Evolutionary conservation across 805 yeast genomes (phyloP).

Genomic region (Starmerella lactis-condensi): DNA sequence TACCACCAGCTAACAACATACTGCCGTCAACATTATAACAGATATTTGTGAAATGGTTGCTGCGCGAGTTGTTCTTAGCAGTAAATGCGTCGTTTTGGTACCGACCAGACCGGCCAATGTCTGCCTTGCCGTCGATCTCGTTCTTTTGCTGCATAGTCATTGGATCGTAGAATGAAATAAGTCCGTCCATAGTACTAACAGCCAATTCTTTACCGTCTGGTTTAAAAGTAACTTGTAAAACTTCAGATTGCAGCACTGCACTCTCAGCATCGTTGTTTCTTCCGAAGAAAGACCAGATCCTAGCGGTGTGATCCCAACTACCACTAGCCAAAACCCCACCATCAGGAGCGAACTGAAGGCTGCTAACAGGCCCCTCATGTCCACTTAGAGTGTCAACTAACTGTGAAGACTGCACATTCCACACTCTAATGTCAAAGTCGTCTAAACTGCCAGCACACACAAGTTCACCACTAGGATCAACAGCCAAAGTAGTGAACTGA

Average conservation of each 20-base stretch:
- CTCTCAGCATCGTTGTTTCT: conserved; percentile 83
- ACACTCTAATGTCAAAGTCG: conserved; percentile 74
- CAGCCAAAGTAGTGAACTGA: conserved; percentile 76
- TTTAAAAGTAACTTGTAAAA: conserved; percentile 59
- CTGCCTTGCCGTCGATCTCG: conserved; percentile 68
- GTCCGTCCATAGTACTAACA: conserved; percentile 76
- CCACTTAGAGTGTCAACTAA: conserved; percentile 74
- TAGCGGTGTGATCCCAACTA: conserved; percentile 88
- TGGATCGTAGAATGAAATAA: conserved; percentile 64
- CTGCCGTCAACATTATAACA: conserved; percentile 80
- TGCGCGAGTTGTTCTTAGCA: conserved; percentile 60
- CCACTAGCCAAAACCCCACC: conserved; percentile 65
- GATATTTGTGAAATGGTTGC: conserved; percentile 65
- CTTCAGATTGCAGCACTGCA: conserved; percentile 67
- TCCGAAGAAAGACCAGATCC: conserved; percentile 84
- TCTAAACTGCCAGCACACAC: conserved; percentile 89
- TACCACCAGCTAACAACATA: conserved; percentile 80
- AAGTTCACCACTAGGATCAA: conserved; percentile 92
- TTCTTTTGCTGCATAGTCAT: conserved; percentile 66
- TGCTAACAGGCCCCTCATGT: conserved; percentile 88
- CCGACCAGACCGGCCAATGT: conserved; percentile 64
- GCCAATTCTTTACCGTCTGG: conserved; percentile 90
- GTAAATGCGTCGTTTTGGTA: conserved; percentile 64
- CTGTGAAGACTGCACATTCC: conserved; percentile 96
- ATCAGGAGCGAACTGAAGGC: conserved; percentile 73